phyloP scores from a whole-genome alignment of 2,329 filamentous ascomycete genomes.

The Mycosphaerella sp. region DNA sequence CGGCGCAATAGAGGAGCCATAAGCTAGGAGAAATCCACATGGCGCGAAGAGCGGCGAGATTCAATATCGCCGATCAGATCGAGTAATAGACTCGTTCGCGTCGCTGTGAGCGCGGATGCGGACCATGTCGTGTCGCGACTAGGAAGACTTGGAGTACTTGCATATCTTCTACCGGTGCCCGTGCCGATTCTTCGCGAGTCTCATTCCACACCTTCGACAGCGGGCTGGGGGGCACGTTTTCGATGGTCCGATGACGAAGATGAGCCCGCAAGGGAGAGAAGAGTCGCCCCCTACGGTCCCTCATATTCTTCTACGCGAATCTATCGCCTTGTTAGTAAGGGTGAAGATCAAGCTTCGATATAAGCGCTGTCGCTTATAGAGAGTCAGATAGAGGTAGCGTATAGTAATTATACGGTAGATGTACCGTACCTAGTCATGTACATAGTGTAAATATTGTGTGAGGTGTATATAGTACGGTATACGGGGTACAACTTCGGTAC shows the following conservation, averaged over 20 bases:
- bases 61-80: background rate
- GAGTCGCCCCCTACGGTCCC: too few species aligned
- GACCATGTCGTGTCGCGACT: background rate
- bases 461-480: too few species aligned
- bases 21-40: background rate
- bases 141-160: background rate
- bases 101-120: background rate
- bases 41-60: background rate
- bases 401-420: too few species aligned
- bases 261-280: too few species aligned
- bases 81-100: background rate
- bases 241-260: background rate
- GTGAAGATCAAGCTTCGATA: too few species aligned
- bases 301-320: too few species aligned
- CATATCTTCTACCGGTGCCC: background rate
- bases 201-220: background rate
- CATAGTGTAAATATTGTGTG: too few species aligned
- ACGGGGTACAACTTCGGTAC: too few species aligned
- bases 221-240: background rate
- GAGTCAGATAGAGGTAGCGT: too few species aligned
- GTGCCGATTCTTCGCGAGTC: constrained; percentile 1
- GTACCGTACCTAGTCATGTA: too few species aligned
- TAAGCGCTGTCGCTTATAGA: too few species aligned
- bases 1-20: background rate
- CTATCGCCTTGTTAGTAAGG: too few species aligned